Conservation (phyloP, 1,139 yeast species). For the Scheffersomyces illinoinensis region DNA sequence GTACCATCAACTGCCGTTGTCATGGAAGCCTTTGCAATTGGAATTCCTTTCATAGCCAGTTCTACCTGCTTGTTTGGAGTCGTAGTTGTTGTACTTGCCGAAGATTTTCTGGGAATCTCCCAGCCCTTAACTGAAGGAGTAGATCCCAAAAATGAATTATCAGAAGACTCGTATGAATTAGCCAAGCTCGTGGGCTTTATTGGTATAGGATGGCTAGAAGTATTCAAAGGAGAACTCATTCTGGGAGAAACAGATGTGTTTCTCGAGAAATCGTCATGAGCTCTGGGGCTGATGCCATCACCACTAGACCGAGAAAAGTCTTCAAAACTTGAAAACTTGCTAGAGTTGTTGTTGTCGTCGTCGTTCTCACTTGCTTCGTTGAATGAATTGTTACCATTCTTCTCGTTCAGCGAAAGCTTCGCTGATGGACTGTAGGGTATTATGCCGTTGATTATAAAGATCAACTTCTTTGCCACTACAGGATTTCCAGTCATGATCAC, state of each 20-base stretch:
- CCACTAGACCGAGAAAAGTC: not conserved
- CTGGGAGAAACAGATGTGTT: not conserved
- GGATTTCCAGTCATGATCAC: conserved; percentile 63
- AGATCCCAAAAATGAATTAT: conserved; percentile 27
- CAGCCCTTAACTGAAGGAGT: conserved; percentile 38
- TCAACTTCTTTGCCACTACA: conserved; percentile 58
- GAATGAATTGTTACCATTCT: not conserved
- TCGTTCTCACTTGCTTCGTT: not conserved
- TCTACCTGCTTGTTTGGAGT: conserved; percentile 14
- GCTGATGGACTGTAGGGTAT: conserved; percentile 23
- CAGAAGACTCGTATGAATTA: conserved; percentile 25
- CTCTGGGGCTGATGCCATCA: not conserved
- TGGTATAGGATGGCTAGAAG: conserved; percentile 27
- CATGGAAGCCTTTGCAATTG: conserved; percentile 20
- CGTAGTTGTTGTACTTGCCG: conserved; percentile 21
- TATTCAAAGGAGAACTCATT: not conserved
- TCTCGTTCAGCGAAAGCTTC: not conserved
- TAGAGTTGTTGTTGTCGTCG: not conserved
- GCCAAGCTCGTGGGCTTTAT: conserved; percentile 18
- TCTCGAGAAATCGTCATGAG: not conserved
- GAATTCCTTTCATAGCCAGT: conserved; percentile 20
- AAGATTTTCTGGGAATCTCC: conserved; percentile 45
- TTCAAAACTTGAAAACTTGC: not conserved
- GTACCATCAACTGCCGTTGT: conserved; percentile 8
- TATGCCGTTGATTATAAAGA: conserved; percentile 55